Percentiles rank a stretch among this genome's conserved stretches.
phyloP scores from a whole-genome alignment of 345 rosid species.

The Anacardium occidentale region DNA sequence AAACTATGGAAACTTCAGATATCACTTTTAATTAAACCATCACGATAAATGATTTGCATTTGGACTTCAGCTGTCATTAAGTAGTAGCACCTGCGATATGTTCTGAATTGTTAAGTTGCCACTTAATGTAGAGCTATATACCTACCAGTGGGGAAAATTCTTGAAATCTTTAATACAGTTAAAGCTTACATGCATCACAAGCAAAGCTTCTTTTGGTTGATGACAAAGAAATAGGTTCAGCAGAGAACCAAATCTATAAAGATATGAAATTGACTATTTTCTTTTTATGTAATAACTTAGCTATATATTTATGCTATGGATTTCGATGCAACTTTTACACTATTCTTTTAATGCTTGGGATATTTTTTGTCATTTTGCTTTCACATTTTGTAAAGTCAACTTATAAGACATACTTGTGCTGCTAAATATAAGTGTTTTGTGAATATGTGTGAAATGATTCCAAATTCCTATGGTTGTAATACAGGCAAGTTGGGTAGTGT shows the following conservation, averaged over 20 bases:
- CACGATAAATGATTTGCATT: neutral
- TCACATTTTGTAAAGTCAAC: neutral
- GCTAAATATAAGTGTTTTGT: neutral
- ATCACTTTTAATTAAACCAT: neutral
- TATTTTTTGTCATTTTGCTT: neutral
- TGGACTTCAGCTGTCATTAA: neutral
- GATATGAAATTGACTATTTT: neutral
- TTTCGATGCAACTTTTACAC: neutral
- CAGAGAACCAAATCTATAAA: neutral
- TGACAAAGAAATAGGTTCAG: neutral
- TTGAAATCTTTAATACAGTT: neutral
- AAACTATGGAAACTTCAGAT: neutral
- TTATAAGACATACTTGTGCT: neutral
- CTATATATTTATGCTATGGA: neutral
- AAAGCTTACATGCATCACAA: neutral
- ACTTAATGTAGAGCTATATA: neutral
- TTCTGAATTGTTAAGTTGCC: neutral
- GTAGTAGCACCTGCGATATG: neutral
- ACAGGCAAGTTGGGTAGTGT: too few species aligned
- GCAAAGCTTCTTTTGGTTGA: slow-evolving; percentile 8
- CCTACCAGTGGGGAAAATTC: neutral
- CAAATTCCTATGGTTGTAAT: too few species aligned
- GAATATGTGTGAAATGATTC: neutral
- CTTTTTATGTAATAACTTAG: neutral
- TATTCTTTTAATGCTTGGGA: neutral